Evolutionary conservation across 192 early-diverging fungal species (phyloP), one percentile per base, ranked within the genome.

Genomic region (Lobulomyces angularis): DNA sequence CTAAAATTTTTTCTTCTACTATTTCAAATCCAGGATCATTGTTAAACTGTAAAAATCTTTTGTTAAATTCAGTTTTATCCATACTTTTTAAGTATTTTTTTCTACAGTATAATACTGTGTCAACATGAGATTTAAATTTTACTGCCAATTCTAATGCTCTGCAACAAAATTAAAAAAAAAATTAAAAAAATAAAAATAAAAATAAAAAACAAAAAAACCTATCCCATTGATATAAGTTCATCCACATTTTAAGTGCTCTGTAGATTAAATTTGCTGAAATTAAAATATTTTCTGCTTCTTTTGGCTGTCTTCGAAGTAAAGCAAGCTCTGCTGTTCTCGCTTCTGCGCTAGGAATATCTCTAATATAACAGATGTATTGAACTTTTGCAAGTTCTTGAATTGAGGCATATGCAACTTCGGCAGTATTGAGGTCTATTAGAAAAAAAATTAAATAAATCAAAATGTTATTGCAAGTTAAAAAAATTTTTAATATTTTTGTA

Each of bases 361-460:
- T 54, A 28, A 76, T 67, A 43, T 74, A 62, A 17, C 53, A 65
- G 8, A 76, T 58, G 37, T 74, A 76, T 40, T 69, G 56, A 17
- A 76, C 73, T 56, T 76, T 76, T 27, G 59, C 32, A 41, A 59
- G 62, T 37, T 74, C 67, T 31, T 76, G 67, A 33, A 76, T 74
- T 4, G 62, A 51, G 3, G 73, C 73, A 46, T 75, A 76, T 2
- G 73, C 73, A 5, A 76, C 58, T 38, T 76, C 73, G 16, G 73
- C 73, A 1, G 73, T 76, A 47, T 76, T 73, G 14, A 76, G 45
- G 37, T 76, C n/a, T n/a, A n/a, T n/a, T n/a, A n/a, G n/a, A n/a
- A n/a, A n/a, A n/a, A n/a, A n/a, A n/a, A n/a, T n/a, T n/a, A n/a
- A n/a, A n/a, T n/a, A n/a, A n/a, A n/a, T n/a, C n/a, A n/a, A n/a